A percentile compares a stretch with the other conserved stretches of the same genome.
Conservation (phyloP, 495 filamentous ascomycete genomes). For the Lophiotrema nucula region DNA sequence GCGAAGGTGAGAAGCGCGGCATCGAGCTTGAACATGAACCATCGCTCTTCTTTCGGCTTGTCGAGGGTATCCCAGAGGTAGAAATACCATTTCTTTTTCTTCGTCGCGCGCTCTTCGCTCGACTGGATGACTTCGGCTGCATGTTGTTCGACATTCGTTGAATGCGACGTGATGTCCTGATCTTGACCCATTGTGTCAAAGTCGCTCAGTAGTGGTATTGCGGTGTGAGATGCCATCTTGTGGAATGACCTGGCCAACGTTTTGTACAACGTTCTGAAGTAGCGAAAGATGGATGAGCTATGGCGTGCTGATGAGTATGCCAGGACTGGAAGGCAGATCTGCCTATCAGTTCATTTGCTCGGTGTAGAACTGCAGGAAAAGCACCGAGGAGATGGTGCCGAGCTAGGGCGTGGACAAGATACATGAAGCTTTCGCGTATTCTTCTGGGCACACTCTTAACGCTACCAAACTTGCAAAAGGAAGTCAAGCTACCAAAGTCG, state of each 20-base stretch:
- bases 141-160: neutral
- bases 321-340: neutral
- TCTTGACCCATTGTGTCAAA: neutral
- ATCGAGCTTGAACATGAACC: constrained; percentile 35
- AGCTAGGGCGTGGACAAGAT: neutral
- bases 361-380: neutral
- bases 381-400: neutral
- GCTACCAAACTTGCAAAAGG: neutral
- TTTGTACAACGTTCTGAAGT: neutral
- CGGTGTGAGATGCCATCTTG: neutral
- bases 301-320: neutral
- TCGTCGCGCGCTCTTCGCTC: neutral
- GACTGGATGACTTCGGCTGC: neutral
- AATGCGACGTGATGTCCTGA: neutral
- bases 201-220: neutral
- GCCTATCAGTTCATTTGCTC: neutral
- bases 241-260: neutral
- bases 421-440: neutral
- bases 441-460: neutral
- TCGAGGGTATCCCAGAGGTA: constrained; percentile 31
- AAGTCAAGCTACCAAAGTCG: neutral
- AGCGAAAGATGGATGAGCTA: neutral
- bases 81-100: constrained; percentile 11
- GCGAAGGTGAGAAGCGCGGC: constrained; percentile 33
- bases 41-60: constrained; percentile 26